Conservation (phyloP, 768 basidiomycete species). For the Phlebiopsis flavidoalba region DNA sequence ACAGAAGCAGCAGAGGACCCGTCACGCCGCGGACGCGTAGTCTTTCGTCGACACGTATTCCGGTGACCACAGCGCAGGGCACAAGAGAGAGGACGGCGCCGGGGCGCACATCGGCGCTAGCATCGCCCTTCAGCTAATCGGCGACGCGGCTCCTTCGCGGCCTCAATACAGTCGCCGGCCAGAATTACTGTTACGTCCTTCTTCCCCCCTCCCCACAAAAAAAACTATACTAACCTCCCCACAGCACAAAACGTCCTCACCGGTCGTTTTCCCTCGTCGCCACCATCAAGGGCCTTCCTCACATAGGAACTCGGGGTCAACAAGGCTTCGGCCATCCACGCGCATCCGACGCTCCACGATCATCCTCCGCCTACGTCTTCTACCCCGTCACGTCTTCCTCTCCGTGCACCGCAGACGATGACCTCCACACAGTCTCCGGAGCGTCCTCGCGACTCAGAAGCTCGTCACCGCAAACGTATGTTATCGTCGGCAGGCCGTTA, state of each 20-base stretch:
- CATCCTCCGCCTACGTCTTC: conserved; percentile 79
- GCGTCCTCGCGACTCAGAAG: conserved; percentile 81
- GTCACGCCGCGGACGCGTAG: too few relatives aligned
- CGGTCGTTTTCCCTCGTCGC: conserved; percentile 78
- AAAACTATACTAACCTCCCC: background rate
- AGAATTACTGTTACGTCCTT: conserved; percentile 59
- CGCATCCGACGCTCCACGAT: conserved; percentile 82
- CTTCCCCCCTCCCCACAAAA: background rate
- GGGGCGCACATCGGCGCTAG: too few relatives aligned
- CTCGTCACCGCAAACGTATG: conserved; percentile 86
- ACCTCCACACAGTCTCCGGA: conserved; percentile 77
- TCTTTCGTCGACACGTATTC: too few relatives aligned
- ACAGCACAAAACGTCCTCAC: conserved; percentile 80
- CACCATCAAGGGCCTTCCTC: conserved; percentile 74
- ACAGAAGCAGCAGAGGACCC: too few relatives aligned
- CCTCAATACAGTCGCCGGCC: conserved; percentile 89
- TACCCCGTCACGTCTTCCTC: conserved; percentile 80
- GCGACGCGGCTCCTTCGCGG: too few relatives aligned
- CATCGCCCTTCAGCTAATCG: too few relatives aligned
- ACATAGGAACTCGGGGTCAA: conserved; percentile 91
- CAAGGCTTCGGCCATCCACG: conserved; percentile 78
- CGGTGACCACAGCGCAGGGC: too few relatives aligned
- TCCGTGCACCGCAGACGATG: conserved; percentile 73
- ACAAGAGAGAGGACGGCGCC: too few relatives aligned
- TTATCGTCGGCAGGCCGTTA: conserved; percentile 34